Base-by-base conservation (phyloP, 345 rosid species). In the Acer campestre region DNA sequence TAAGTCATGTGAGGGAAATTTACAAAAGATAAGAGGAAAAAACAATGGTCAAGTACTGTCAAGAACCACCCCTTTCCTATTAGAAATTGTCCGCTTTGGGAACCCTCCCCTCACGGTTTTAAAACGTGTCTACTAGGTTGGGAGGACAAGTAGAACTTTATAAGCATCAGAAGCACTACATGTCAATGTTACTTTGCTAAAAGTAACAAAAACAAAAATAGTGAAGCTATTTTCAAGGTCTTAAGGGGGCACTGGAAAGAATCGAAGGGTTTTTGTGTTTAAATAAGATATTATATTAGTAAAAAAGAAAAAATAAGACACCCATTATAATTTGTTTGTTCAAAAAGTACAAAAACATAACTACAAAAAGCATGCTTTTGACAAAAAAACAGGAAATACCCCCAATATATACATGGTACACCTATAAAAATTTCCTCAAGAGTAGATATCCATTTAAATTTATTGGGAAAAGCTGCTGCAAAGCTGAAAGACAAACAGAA, bases 221-320 rank as follows among this genome's bases (percentile, higher is more conserved):
- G 6, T 18, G 7, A 42, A 42, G 10, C 46, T 42, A 18, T 53
- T 53, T 53, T 53, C 59, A 53, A 25, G 38, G 18, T 14, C 55
- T 49, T 18, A 3, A 11, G 55, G 55, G 55, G 18, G 3, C 1
- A 14, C 55, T 49, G 3, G 7, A 49, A 49, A 13, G 18, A 49
- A 49, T 11, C 46, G 7, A 42, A 7, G 10, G 46, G 46, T 42
- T 6, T 42, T 42, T 42, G 10, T 42, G 10, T 1, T 42, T 42
- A 42, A 42, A 42, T 42, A 7, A 42, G 46, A 42, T 42, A 42
- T 42, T 53, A 53, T 55, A 25, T 22, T 48, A 23, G 25, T 7
- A 38, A 20, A 77, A 62, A 65, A 74, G 68, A 70, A 38, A 17
- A 14, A 40, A 55, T 18, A 16, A 73, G 25, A 63, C 44, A 51